Percentiles rank a stretch among this genome's conserved stretches.
phyloP scores from a whole-genome alignment of 75 land plant genomes.

The Pinus taeda region DNA sequence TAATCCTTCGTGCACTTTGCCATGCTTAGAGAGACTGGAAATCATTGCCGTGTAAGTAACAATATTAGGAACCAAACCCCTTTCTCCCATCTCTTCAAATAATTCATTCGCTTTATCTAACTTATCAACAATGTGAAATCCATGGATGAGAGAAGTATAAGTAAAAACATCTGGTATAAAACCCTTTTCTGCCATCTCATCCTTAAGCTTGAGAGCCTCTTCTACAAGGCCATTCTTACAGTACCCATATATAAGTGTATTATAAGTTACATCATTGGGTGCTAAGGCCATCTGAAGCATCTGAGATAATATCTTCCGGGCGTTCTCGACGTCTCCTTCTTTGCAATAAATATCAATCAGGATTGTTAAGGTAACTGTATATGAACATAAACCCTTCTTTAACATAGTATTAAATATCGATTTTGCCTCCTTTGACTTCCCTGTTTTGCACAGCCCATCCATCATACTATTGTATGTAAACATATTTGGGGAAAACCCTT shows the following conservation, averaged over 20 bases:
- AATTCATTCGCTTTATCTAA: conserved; percentile 41
- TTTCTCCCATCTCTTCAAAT: conserved; percentile 42
- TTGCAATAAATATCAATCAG: conserved; percentile 56
- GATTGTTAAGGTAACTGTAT: conserved; percentile 47
- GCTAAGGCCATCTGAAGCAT: conserved; percentile 43
- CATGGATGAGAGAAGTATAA: conserved; percentile 65
- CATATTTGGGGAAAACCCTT: conserved; percentile 44
- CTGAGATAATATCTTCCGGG: conserved; percentile 33
- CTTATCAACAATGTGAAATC: conserved; percentile 31
- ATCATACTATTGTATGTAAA: conserved; percentile 55
- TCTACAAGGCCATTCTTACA: conserved; percentile 43
- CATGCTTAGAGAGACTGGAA: conserved; percentile 48
- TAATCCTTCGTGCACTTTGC: conserved; percentile 64
- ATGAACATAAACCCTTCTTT: conserved; percentile 42
- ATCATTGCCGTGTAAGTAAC: conserved; percentile 56
- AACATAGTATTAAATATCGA: conserved; percentile 39
- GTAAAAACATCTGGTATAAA: conserved; percentile 61
- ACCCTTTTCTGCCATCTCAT: conserved; percentile 50
- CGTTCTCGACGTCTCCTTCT: conserved; percentile 55
- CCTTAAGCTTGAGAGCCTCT: conserved; percentile 42
- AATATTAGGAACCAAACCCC: conserved; percentile 25
- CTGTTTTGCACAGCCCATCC: conserved; percentile 33
- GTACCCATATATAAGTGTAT: conserved; percentile 61
- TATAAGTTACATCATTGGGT: conserved; percentile 56
- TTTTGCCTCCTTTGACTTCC: conserved; percentile 47